phyloP scores from a whole-genome alignment of 176 grass and related monocot genomes.

The Puccinellia tenuiflora region DNA sequence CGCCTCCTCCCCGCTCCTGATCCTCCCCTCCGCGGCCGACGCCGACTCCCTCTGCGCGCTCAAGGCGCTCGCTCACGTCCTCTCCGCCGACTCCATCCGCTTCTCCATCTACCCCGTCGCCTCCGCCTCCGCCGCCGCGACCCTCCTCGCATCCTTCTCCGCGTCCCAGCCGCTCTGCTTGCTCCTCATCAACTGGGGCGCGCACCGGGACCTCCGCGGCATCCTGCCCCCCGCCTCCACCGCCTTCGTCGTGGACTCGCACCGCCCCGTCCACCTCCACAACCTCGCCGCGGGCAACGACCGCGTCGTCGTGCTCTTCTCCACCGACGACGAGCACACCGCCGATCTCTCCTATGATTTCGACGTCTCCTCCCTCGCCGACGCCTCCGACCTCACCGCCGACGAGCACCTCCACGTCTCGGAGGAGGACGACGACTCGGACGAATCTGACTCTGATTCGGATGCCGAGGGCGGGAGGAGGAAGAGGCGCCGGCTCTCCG shows the following conservation, averaged over 20 bases:
- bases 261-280: slow-evolving; percentile 73
- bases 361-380: slow-evolving; percentile 60
- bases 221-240: slow-evolving; percentile 35
- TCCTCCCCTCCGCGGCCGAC: slow-evolving; percentile 71
- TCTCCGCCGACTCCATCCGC: slow-evolving; percentile 36
- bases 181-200: slow-evolving; percentile 80
- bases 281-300: slow-evolving; percentile 57
- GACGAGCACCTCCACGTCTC: slow-evolving; percentile 20
- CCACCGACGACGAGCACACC: slow-evolving; percentile 61
- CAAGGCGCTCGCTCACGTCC: slow-evolving; percentile 54
- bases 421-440: slow-evolving; percentile 16
- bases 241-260: slow-evolving; percentile 62
- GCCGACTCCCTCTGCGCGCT: slow-evolving; percentile 75
- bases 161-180: slow-evolving; percentile 34
- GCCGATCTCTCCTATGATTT: slow-evolving; percentile 76
- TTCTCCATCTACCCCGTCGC: slow-evolving; percentile 51
- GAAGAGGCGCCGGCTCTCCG: slow-evolving; percentile 38
- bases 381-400: slow-evolving; percentile 57
- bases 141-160: slow-evolving; percentile 35
- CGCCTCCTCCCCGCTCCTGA: slow-evolving; percentile 53
- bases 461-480: slow-evolving; percentile 36
- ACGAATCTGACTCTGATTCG: slow-evolving; percentile 33
- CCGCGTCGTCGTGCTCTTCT: slow-evolving; percentile 64
- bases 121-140: slow-evolving; percentile 30
- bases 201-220: slow-evolving; percentile 42